phyloP scores from a whole-genome alignment of 495 filamentous ascomycete species.

The Apodospora peruviana region DNA sequence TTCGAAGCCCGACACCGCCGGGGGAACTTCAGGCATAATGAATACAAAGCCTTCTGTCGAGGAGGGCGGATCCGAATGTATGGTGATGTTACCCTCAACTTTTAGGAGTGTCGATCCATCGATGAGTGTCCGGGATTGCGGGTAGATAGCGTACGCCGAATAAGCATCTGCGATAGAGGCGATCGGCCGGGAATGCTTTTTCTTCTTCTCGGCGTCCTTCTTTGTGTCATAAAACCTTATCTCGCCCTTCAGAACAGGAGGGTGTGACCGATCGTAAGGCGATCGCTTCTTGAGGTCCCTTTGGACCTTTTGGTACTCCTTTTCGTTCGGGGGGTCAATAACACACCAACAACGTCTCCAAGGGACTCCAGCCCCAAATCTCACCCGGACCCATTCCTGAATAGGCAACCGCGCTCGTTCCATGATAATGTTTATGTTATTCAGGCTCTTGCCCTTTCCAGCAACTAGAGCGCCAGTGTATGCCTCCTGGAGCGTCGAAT shows the following conservation, averaged over 20 bases:
- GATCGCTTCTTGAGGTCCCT: slow-evolving; percentile 82
- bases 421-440: slow-evolving; percentile 82
- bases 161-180: slow-evolving; percentile 88
- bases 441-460: slow-evolving; percentile 82
- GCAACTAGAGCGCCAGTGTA: slow-evolving; percentile 96
- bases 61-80: slow-evolving; percentile 67
- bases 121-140: slow-evolving; percentile 85
- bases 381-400: slow-evolving; percentile 92
- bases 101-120: slow-evolving; percentile 93
- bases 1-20: slow-evolving; percentile 89
- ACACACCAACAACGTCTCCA: slow-evolving; percentile 98
- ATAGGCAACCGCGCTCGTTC: slow-evolving; percentile 67
- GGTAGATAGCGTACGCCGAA: slow-evolving; percentile 91
- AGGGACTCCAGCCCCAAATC: slow-evolving; percentile 93
- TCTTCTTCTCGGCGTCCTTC: slow-evolving; percentile 70
- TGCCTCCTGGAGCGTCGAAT: slow-evolving; percentile 86
- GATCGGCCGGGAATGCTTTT: slow-evolving; percentile 76
- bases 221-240: slow-evolving; percentile 90
- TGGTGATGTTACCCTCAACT: slow-evolving; percentile 83
- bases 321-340: slow-evolving; percentile 85
- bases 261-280: slow-evolving; percentile 65
- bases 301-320: slow-evolving; percentile 75
- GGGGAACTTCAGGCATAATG: slow-evolving; percentile 91
- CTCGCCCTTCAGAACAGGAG: slow-evolving; percentile 67
- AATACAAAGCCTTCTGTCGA: slow-evolving; percentile 91